phyloP scores from a whole-genome alignment of 352 stramenopile species.

The Achlya hypogyna region DNA sequence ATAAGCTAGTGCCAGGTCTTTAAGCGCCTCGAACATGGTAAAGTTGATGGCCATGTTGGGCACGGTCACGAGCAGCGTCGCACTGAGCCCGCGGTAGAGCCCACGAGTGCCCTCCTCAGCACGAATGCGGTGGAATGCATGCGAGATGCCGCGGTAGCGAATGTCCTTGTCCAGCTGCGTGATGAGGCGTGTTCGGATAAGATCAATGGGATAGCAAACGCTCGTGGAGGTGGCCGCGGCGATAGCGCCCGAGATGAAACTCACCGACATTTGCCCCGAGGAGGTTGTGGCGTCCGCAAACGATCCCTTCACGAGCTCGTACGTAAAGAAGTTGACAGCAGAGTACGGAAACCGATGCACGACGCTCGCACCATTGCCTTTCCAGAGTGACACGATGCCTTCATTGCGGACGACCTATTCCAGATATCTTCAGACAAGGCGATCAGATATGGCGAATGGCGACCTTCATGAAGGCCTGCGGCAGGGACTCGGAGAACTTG shows the following conservation, averaged over 20 bases:
- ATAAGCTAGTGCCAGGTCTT: constrained; percentile 81
- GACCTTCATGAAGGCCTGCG: constrained; percentile 76
- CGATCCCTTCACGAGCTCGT: constrained; percentile 84
- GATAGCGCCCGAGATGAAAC: constrained; percentile 55
- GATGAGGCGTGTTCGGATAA: constrained; percentile 91
- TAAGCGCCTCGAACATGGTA: constrained; percentile 91
- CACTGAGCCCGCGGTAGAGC: constrained; percentile 89
- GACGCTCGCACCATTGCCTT: constrained; percentile 93
- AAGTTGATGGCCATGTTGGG: constrained; percentile 96
- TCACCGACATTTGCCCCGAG: constrained; percentile 44
- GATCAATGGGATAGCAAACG: constrained; percentile 94
- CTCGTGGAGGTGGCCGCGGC: constrained; percentile 69
- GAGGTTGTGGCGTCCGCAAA: constrained; percentile 56
- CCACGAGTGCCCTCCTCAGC: constrained; percentile 78
- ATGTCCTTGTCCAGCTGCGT: constrained; percentile 89
- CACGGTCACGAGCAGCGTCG: constrained; percentile 92
- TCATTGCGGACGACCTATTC: constrained; percentile 87
- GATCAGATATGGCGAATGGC: constrained; percentile 38
- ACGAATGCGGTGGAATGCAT: constrained; percentile 90
- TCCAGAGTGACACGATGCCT: constrained; percentile 89
- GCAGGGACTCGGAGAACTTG: constrained; percentile 63
- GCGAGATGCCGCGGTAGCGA: constrained; percentile 83
- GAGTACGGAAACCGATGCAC: constrained; percentile 95
- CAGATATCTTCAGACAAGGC: constrained; percentile 29
- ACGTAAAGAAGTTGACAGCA: constrained; percentile 95